Evolutionary conservation across 257 asterid species (phyloP), one percentile per base, ranked within the genome.

Genomic region (Ehretia macrophylla): DNA sequence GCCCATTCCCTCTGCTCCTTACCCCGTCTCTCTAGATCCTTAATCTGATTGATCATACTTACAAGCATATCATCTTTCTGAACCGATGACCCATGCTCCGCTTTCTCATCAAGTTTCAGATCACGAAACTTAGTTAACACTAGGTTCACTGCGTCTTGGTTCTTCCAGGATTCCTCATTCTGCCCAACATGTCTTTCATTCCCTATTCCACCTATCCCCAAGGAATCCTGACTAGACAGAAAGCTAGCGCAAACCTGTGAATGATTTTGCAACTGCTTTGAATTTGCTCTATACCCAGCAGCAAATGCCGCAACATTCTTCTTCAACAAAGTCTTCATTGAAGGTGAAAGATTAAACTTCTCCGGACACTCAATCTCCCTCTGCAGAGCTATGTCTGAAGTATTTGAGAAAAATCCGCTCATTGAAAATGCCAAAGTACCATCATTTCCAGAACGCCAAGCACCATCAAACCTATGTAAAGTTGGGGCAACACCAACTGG

Each of bases 1-100:
- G 97, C 99, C 99, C 99, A 88, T 23, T 86, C 99, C 71, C 84
- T 88, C 17, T 89, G 76, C 58, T 92, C 99, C 78, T 84, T 83
- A 54, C 83, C 95, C 69, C 84, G 90, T 48, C 75, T 83, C 81
- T 92, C 96, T n/a, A 88, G 81, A 63, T 86, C 96, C 82, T 88
- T 86, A 51, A 86, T 81, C 85, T 86, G 94, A 67, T 77, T 83
- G 44, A 86, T 63, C 84, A 88, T 74, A 70, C 80, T 75, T n/a
- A 92, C 51, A 54, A 88, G 77, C 88, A 75, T 79, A 58, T 84
- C 93, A 48, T 92, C 99, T 73, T 92, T 88, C 75, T 86, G 86
- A 70, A 83, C 93, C 64, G 82, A 54, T 11, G 82, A 50, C 8
- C 62, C 87, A 58, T 77, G 76, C 60, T 85, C 92, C 1, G 79